These are phyloP conservation scores for Podospora anserina DNA, from an alignment of 495 filamentous ascomycete species.

Conservation along the genomic window DNA sequence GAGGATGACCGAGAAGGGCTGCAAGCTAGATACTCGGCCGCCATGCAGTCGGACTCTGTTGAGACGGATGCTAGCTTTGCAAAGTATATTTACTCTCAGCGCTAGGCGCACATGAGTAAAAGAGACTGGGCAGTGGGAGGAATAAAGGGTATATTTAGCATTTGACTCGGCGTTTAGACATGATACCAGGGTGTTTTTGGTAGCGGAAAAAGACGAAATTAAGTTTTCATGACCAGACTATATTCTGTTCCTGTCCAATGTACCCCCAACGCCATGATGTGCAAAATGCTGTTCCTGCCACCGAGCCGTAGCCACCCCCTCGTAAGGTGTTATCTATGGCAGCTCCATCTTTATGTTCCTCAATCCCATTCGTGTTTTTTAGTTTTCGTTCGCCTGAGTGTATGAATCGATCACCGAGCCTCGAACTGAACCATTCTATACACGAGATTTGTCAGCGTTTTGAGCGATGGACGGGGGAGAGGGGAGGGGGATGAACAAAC, in stretches of 20 bases:
- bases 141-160: conserved; percentile 13
- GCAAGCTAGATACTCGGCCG: conserved; percentile 58
- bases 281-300: not conserved
- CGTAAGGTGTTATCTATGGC: conserved; percentile 5
- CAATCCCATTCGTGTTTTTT: not conserved
- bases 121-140: not conserved
- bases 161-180: conserved; percentile 30
- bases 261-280: conserved; percentile 18
- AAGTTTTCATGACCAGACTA: not conserved
- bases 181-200: conserved; percentile 40
- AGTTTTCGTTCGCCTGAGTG: not conserved
- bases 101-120: not conserved
- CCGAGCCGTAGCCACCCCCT: not conserved
- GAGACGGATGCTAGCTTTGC: conserved; percentile 58
- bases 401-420: conserved; percentile 58
- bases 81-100: conserved; percentile 49
- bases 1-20: conserved; percentile 58
- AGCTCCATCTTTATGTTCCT: not conserved
- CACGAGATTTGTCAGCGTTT: conserved; percentile 14
- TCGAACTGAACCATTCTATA: conserved; percentile 95
- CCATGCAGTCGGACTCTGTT: conserved; percentile 49
- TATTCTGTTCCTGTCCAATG: conserved; percentile 3
- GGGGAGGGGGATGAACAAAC: conserved; percentile 42
- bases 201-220: conserved; percentile 22
- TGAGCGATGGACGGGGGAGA: too few relatives aligned